Conservation (phyloP, 2,329 filamentous ascomycete genomes). For the Allantophomopsis lycopodina region DNA sequence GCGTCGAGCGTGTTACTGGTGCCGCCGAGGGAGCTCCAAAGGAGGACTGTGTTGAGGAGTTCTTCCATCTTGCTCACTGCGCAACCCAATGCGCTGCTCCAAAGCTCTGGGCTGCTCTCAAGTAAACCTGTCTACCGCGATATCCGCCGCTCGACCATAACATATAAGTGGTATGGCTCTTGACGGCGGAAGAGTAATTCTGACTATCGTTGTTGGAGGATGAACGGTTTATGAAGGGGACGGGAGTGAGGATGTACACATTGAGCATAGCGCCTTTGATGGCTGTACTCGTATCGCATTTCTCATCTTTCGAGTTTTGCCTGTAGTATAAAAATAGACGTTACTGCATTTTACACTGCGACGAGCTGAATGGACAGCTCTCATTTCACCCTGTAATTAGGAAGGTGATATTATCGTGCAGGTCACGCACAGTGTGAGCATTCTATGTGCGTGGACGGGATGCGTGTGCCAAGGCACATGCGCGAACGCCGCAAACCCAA, state of each 20-base stretch:
- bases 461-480: too few species aligned
- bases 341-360: not conserved
- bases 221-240: constrained; percentile 2
- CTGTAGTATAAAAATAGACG: constrained; percentile 17
- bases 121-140: constrained; percentile 42
- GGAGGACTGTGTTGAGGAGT: constrained; percentile 99
- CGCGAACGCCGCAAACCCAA: too few species aligned
- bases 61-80: constrained; percentile 98
- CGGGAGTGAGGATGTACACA: constrained; percentile 11
- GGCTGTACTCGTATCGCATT: not conserved
- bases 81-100: constrained; percentile 84
- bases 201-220: constrained; percentile 7
- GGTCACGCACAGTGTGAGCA: too few species aligned
- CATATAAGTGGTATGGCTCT: too few species aligned
- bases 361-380: too few species aligned
- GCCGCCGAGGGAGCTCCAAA: constrained; percentile 39
- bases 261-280: constrained; percentile 4
- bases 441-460: too few species aligned
- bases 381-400: too few species aligned
- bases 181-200: not conserved
- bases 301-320: constrained; percentile 4
- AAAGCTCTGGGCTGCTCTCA: constrained; percentile 87
- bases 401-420: too few species aligned
- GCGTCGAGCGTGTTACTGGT: constrained; percentile 78
- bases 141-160: not conserved